Evolutionary conservation across 2,329 filamentous ascomycete genomes (phyloP), one percentile per base, ranked within the genome.

Genomic region (Beauveria bassiana): DNA sequence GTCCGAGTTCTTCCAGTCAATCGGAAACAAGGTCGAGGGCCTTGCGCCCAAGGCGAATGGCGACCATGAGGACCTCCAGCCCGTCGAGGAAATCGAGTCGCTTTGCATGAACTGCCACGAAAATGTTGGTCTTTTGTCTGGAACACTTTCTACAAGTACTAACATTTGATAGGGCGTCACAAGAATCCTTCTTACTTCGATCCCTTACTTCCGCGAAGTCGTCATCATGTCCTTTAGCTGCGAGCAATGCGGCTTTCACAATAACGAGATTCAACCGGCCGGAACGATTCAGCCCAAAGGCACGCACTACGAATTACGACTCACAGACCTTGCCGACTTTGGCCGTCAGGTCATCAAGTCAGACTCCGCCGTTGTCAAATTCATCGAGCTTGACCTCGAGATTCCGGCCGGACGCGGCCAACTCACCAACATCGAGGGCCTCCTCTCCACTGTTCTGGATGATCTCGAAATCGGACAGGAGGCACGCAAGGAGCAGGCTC

Each of bases 161-260:
- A 63, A 70, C 67, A 62, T 43, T 34, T 3, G 53, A 12, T 45
- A 96, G 90, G 95, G 95, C 69, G 84, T 80, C 1, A 99, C 95
- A 16, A 85, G 88, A 63, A 84, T 99, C 24, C 86, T 99, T 49
- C 86, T 99, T 60, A 96, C 96, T 18, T 86, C 86, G 66, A 97
- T 99, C 61, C 95, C 95, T 18, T 98, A 91, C 81, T 99, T 99
- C 81, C 91, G 92, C 78, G 93, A 99, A 75, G 87, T 99, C 65
- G 91, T 99, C 70, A 85, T 99, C 74, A 96, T 97, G 87, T 98
- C 93, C 65, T 99, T 99, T 75, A 84, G 85, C 66, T 99, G 95
- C 80, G 86, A 91, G 6, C 86, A 97, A 75, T 99, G 95, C 78
- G 80, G 86, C 71, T 88, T 93, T 76, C 86, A 89, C 66, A 96